phyloP scores from a whole-genome alignment of 1,284 basidiomycete species.

The Pyrrhoderma lamaoense region DNA sequence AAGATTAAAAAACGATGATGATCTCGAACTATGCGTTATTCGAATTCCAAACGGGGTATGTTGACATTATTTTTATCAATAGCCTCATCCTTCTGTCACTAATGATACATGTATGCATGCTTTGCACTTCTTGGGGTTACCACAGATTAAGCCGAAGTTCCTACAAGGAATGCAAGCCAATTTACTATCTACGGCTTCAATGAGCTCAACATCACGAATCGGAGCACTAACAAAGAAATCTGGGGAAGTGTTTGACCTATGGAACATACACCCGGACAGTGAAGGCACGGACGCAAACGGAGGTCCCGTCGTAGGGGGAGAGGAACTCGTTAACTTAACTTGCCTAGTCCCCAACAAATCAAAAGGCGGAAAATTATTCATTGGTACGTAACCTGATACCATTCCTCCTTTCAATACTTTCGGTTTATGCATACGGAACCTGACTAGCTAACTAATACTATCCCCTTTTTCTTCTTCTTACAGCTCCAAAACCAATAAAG shows the following conservation, averaged over 20 bases:
- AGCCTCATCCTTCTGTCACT: neutral
- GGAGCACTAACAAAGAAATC: neutral
- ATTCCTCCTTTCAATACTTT: too few relatives aligned
- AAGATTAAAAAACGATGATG: constrained; percentile 41
- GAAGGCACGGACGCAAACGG: constrained; percentile 27
- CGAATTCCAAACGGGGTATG: constrained; percentile 60
- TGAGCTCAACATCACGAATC: neutral
- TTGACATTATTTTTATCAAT: constrained; percentile 16
- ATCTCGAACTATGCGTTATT: constrained; percentile 63
- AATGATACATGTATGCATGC: neutral
- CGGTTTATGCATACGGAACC: too few relatives aligned
- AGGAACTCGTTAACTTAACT: constrained; percentile 52
- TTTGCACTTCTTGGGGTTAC: neutral
- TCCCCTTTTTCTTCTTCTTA: neutral
- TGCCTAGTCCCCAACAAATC: constrained; percentile 56
- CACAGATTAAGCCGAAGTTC: constrained; percentile 57
- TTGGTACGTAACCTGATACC: constrained; percentile 39
- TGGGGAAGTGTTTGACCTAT: neutral
- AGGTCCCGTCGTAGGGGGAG: constrained; percentile 39
- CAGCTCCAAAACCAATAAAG: constrained; percentile 49
- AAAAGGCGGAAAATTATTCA: constrained; percentile 51
- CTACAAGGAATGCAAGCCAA: constrained; percentile 46
- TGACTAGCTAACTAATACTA: neutral
- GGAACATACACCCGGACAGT: constrained; percentile 23
- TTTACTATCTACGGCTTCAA: constrained; percentile 21